Base-by-base conservation (phyloP, 176 grass and related monocot species). In the Leersia perrieri region DNA sequence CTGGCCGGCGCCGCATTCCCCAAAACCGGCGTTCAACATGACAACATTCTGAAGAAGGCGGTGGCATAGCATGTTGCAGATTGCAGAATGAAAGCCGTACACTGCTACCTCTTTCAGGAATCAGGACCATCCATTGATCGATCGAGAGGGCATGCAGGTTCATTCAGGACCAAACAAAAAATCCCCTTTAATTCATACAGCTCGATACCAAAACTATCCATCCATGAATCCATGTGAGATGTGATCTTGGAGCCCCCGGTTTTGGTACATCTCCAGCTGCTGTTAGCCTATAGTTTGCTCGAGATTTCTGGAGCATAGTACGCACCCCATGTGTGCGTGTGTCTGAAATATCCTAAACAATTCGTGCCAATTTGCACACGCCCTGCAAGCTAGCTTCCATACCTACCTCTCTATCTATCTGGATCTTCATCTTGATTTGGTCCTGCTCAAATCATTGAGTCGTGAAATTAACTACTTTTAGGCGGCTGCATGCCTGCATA, bases 161-260 rank as follows among this genome's bases (percentile, higher is more conserved):
- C 22, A 9, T 2, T 20, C 20, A 57, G 45, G 35, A 4, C 45
- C 45, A 49, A 11, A 49, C 45, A 51, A 20, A 51, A 1, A 18
- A 51, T 20, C 47, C 5, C 16, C 44, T 16, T 47, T 44, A 3
- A 12, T 47, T 47, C 44, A 1, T 20, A 4, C 47, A 51, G 20
- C 6, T n/a, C 8, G 53, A 58, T 58, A 11, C n/a, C 53, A 58
- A 25, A 2, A 55, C 49, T 20, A 53, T 53, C 51, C 51, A 55
- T n/a, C 23, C 73, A 61, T 11, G 25, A 16, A 22, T 77, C 75
- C 75, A 66, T 20, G 75, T 66, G 75, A 77, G 42, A 40, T 23
- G 11, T 47, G 62, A 79, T 51, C 41, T 32, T 63, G 61, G 0
- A 62, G 83, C 74, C 74, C 66, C 30, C 14, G 66, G 66, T 85